Percentiles rank a stretch among this genome's conserved stretches.
Conservation (phyloP, 2,329 filamentous ascomycete species). For the Claviceps humidiphila region DNA sequence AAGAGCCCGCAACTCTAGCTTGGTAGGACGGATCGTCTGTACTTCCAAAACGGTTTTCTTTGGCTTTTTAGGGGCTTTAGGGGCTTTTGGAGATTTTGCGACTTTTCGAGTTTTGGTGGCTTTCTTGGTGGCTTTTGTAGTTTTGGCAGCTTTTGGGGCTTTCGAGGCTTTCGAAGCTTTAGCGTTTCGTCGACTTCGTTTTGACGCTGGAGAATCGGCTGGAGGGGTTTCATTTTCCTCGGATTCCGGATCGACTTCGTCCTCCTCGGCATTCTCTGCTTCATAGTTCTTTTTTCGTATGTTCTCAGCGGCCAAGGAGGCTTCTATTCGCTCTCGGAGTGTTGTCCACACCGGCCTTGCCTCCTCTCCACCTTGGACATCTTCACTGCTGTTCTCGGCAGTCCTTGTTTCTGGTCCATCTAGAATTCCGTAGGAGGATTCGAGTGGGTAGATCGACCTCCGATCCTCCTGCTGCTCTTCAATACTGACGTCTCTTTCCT, state of each 20-base stretch:
- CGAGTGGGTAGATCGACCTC: not conserved
- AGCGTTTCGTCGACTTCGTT: not conserved
- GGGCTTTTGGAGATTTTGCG: not conserved
- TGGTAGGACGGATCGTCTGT: constrained; percentile 14
- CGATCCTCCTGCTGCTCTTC: not conserved
- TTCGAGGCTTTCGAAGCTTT: not conserved
- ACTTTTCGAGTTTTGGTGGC: not conserved
- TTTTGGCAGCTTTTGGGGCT: not conserved
- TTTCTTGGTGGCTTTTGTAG: not conserved
- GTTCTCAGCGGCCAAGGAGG: not conserved
- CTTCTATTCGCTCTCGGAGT: constrained; percentile 15
- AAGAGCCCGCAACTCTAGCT: constrained; percentile 17
- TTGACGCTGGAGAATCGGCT: not conserved
- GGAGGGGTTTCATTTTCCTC: not conserved
- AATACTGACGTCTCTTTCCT: not conserved
- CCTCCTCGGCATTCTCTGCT: constrained; percentile 2
- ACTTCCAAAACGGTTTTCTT: constrained; percentile 11
- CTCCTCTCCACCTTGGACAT: not conserved
- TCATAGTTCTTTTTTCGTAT: not conserved
- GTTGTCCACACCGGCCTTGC: constrained; percentile 16
- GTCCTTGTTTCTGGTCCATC: not conserved
- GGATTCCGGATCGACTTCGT: not conserved
- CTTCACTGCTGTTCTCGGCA: not conserved
- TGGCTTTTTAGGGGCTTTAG: not conserved
- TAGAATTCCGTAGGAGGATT: not conserved